Base-by-base conservation (phyloP, 805 yeast genomes). In the Cyberlindnera meyerae region DNA sequence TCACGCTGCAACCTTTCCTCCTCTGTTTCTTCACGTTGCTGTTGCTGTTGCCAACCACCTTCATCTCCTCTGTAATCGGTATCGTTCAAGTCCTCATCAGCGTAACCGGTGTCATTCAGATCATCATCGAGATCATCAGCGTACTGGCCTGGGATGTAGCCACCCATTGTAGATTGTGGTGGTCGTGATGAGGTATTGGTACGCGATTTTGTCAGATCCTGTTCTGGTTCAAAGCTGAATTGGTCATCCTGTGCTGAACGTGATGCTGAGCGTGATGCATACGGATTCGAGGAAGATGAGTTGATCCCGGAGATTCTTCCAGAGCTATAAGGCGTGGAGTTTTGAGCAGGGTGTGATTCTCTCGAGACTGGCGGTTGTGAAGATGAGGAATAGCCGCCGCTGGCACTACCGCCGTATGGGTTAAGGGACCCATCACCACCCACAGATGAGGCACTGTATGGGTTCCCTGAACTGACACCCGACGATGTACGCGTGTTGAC, bases 1-100 rank as follows among this genome's bases (percentile, higher is more conserved):
- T 77, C 69, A 36, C 62, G 62, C 36, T 63, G 49, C 33, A 62
- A 65, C 36, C 66, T 63, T 29, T 52, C 49, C 29, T 50, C 56
- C 14, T 47, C 52, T 7, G 56, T 50, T 29, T 47, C 43, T 15
- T 29, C 44, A 16, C 54, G 41, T 45, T n/a, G n/a, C n/a, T n/a
- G n/a, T n/a, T n/a, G n/a, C n/a, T n/a, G n/a, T n/a, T n/a, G n/a
- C n/a, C n/a, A n/a, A n/a, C n/a, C n/a, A n/a, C n/a, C n/a, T n/a
- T n/a, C n/a, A n/a, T n/a, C 37, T 21, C 47, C 49, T 29, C 49
- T 45, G 45, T 46, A 49, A 1, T 38, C 37, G 27, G 30, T 37
- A 36, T 45, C 51, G 42, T 55, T 52, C 42, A 60, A 40, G 26
- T 62, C 66, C 21, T 61, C 63, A 16, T 55, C 58, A 12, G 37